These are phyloP conservation scores for Ampelomyces quisqualis DNA, from an alignment of 2,329 filamentous ascomycete species.

Conservation along the genomic window DNA sequence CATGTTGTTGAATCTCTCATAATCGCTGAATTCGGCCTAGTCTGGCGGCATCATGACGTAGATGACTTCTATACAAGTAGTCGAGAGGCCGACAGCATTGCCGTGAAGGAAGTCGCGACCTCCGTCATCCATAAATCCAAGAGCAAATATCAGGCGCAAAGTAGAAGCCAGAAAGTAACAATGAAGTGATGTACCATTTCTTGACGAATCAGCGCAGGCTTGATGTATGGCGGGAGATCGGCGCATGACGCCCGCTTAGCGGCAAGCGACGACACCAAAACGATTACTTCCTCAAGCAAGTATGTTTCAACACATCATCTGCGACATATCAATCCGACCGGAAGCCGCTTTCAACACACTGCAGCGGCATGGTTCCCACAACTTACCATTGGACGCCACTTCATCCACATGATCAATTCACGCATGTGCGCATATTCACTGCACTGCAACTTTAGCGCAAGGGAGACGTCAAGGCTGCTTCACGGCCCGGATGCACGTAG, in stretches of 20 bases:
- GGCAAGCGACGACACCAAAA: too few relatives aligned
- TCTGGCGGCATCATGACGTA: conserved; percentile 24
- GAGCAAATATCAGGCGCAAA: background rate
- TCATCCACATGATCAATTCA: too few relatives aligned
- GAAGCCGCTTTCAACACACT: too few relatives aligned
- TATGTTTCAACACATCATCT: too few relatives aligned
- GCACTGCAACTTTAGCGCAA: too few relatives aligned
- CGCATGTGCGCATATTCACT: too few relatives aligned
- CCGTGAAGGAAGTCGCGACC: background rate
- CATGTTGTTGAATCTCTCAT: conserved; percentile 21
- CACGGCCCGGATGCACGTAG: too few relatives aligned
- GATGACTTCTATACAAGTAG: conserved; percentile 12
- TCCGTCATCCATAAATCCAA: background rate
- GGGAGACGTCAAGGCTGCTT: too few relatives aligned
- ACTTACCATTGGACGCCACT: too few relatives aligned
- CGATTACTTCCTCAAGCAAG: too few relatives aligned
- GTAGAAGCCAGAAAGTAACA: background rate
- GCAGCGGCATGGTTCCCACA: too few relatives aligned
- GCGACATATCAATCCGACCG: too few relatives aligned
- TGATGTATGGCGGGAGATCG: background rate
- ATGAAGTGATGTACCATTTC: background rate
- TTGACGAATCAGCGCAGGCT: background rate
- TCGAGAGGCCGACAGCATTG: background rate
- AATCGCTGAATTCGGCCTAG: conserved; percentile 24
- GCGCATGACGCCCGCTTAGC: background rate